phyloP scores from a whole-genome alignment of 75 land plant species.

The Isoetes taiwanensis region DNA sequence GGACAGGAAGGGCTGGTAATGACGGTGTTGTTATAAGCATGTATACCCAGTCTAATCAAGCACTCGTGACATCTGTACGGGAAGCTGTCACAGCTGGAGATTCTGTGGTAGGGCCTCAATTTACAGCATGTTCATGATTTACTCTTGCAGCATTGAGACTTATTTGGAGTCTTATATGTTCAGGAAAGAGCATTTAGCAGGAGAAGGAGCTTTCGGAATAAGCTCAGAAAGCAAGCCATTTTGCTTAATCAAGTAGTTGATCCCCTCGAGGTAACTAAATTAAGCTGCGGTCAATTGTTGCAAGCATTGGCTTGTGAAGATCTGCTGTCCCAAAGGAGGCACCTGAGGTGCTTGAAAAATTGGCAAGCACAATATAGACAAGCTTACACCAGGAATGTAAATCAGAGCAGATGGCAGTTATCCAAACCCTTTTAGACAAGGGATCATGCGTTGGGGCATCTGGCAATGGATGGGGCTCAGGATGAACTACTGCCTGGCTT shows the following conservation, averaged over 20 bases:
- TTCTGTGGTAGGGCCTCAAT: constrained; percentile 48
- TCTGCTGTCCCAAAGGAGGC: constrained; percentile 29
- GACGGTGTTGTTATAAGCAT: constrained; percentile 71
- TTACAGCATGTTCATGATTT: not conserved
- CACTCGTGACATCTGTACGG: constrained; percentile 69
- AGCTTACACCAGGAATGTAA: constrained; percentile 32
- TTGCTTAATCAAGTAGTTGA: not conserved
- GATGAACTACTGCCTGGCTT: constrained; percentile 61
- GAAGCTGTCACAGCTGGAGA: constrained; percentile 38
- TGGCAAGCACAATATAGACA: constrained; percentile 24
- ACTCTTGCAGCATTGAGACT: not conserved
- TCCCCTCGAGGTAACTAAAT: too few species aligned
- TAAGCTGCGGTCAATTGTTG: too few species aligned
- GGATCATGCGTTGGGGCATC: constrained; percentile 27
- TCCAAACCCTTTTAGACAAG: constrained; percentile 27
- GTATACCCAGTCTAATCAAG: constrained; percentile 42
- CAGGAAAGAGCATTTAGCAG: constrained; percentile 91
- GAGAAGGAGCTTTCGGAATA: constrained; percentile 79
- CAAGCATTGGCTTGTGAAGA: constrained; percentile 29
- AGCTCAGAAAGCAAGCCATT: constrained; percentile 56
- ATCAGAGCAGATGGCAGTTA: constrained; percentile 20
- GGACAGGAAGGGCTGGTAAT: constrained; percentile 91
- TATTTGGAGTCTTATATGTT: constrained; percentile 1
- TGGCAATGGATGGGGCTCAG: constrained; percentile 38
- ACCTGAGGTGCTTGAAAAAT: constrained; percentile 32